These are phyloP conservation scores for Penicillium tannophilum DNA, from an alignment of 495 filamentous ascomycete genomes.

Conservation along the genomic window DNA sequence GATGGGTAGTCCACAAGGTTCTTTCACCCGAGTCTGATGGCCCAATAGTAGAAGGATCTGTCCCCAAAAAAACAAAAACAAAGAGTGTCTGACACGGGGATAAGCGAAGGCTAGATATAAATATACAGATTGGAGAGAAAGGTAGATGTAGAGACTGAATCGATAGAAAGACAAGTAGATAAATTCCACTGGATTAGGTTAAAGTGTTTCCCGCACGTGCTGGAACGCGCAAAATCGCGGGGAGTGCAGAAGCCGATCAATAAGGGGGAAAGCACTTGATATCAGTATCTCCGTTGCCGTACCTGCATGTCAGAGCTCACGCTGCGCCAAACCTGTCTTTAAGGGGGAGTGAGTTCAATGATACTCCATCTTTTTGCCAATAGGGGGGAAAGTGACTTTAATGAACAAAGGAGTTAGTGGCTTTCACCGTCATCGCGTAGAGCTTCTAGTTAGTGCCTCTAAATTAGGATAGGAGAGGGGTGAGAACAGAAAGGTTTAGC, in stretches of 20 bases:
- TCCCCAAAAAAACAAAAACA: neutral
- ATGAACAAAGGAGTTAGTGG: neutral
- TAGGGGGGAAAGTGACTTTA: neutral
- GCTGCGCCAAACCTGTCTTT: neutral
- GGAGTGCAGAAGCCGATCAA: constrained; percentile 29
- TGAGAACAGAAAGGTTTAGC: neutral
- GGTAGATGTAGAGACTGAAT: neutral
- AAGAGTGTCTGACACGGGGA: constrained; percentile 2
- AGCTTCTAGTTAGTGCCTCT: neutral
- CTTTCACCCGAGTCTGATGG: constrained; percentile 6
- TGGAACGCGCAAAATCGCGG: constrained; percentile 29
- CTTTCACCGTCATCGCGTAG: neutral
- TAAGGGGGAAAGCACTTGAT: constrained; percentile 14
- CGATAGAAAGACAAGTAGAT: neutral
- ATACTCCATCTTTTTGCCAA: neutral
- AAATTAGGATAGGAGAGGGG: neutral
- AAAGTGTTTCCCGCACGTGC: constrained; percentile 26
- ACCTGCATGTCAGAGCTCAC: constrained; percentile 28
- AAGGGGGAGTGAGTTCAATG: neutral
- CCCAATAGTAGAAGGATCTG: neutral
- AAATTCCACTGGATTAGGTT: constrained; percentile 18
- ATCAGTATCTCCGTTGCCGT: constrained; percentile 18
- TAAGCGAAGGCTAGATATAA: constrained; percentile 1
- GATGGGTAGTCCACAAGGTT: constrained; percentile 7
- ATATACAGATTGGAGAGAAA: neutral